Base-by-base conservation (phyloP, 2,329 filamentous ascomycete genomes). In the Xylaria sp. region DNA sequence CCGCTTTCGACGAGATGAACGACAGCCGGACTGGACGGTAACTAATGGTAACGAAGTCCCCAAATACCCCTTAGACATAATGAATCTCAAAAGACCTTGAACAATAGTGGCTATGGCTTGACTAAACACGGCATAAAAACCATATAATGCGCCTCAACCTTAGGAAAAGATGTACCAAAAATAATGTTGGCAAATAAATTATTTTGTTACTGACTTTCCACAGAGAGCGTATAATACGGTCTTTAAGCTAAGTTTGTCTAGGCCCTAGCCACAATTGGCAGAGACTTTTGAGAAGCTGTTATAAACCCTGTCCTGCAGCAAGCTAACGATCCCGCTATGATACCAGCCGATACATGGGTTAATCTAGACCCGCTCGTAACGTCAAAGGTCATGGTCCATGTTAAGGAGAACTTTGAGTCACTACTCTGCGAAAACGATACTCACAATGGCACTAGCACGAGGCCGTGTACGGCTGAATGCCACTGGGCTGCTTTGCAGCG, bases 271-370 rank as follows among this genome's bases (percentile, higher is more conserved):
- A 6, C 18, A 43, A 43, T 6, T 43, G 6, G 13, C 6, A 18
- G 5, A 13, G 5, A 18, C 18, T 18, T 18, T 43, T 18, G 13
- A n/a, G 18, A 18, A 15, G 41, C 13, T 18, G 2, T 18, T 43
- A 18, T 43, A 7, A 43, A 3, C n/a, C 3, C 12, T 43, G 18
- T 43, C 6, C 12, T 18, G 18, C 6, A 43, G 12, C 13, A 43
- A 3, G 41, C 41, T 43, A 43, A 43, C 51, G 15, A 28, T 43
- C 6, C 31, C 9, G 20, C 10, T 43, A 15, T 25, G 25, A 25
- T 3, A 23, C 41, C 9, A 58, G 55, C n/a, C 10, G 36, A 58
- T 25, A 43, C 36, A 58, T 58, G 55, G 55, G 36, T 58, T 15
- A 58, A 58, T 12, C n/a, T 58, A 25, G 55, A 43, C 20, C 55